Evolutionary conservation across 108 stramenopile genomes (phyloP).

Genomic region (Pseudonitzschia multiseries): DNA sequence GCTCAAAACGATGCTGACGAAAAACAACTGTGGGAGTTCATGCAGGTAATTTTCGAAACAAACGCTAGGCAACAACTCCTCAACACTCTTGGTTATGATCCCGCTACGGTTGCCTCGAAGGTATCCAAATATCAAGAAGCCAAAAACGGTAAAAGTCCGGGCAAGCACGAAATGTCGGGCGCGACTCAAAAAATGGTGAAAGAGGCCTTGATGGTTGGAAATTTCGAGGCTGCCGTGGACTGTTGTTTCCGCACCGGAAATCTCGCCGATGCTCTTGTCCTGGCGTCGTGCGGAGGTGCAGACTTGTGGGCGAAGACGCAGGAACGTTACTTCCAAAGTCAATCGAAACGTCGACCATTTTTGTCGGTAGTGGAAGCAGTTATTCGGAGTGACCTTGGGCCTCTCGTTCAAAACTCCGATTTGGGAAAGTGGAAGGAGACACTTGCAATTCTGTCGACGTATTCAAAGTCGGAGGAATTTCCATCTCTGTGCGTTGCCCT

Average conservation of each 20-base stretch:
- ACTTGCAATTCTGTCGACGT: conserved; percentile 91
- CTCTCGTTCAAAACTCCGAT: conserved; percentile 72
- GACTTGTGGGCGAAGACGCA: conserved; percentile 93
- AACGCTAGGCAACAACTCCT: conserved; percentile 91
- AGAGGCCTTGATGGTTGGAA: conserved; percentile 91
- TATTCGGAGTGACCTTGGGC: conserved; percentile 69
- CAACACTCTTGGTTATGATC: conserved; percentile 90
- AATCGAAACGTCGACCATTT: conserved; percentile 71
- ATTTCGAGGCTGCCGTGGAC: conserved; percentile 96
- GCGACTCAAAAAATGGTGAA: conserved; percentile 77
- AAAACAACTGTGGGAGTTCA: conserved; percentile 86
- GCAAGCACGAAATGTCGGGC: conserved; percentile 40
- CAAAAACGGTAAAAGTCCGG: conserved; percentile 22
- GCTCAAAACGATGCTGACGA: conserved; percentile 44
- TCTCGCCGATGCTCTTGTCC: conserved; percentile 90
- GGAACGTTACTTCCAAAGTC: conserved; percentile 81
- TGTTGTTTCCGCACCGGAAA: conserved; percentile 90
- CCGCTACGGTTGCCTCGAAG: conserved; percentile 57
- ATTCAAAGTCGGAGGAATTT: conserved; percentile 91
- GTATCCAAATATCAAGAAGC: conserved; percentile 29
- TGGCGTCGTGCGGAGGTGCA: conserved; percentile 92
- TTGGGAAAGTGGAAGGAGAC: conserved; percentile 92
- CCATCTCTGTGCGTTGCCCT: conserved; percentile 85
- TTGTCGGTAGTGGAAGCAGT: conserved; percentile 87
- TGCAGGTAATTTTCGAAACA: conserved; percentile 92